These are phyloP conservation scores for Panellus pusillus DNA, from an alignment of 768 basidiomycete species.

Conservation along the genomic window DNA sequence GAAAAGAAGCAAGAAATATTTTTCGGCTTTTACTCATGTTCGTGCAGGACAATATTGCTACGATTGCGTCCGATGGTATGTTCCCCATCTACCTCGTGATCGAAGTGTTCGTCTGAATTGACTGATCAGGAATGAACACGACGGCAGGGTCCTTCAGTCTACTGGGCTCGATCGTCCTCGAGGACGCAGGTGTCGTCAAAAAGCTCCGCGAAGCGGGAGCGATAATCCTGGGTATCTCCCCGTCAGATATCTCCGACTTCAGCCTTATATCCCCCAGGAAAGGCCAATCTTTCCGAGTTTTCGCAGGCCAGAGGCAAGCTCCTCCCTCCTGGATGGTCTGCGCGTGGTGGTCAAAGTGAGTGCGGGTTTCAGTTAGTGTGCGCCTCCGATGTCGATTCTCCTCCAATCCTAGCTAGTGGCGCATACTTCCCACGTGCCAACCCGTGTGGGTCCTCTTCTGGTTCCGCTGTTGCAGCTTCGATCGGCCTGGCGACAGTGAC, in stretches of 20 bases:
- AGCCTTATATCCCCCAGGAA: slow-evolving; percentile 33
- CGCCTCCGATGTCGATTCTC: not conserved
- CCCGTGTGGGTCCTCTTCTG: slow-evolving; percentile 60
- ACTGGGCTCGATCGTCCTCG: slow-evolving; percentile 43
- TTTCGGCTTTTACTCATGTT: not conserved
- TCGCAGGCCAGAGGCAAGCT: slow-evolving; percentile 45
- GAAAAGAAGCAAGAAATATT: not conserved
- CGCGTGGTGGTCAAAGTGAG: slow-evolving; percentile 48
- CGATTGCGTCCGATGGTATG: slow-evolving; percentile 44
- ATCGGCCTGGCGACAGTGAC: slow-evolving; percentile 51
- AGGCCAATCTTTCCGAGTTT: slow-evolving; percentile 57
- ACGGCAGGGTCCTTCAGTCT: slow-evolving; percentile 47
- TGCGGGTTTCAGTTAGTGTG: not conserved
- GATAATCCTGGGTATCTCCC: slow-evolving; percentile 41
- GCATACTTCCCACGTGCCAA: slow-evolving; percentile 52
- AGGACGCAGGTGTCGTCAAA: slow-evolving; percentile 47
- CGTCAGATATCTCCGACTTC: not conserved
- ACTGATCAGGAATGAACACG: slow-evolving; percentile 42
- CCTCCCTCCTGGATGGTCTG: slow-evolving; percentile 54
- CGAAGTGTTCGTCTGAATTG: not conserved
- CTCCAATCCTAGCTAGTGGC: slow-evolving; percentile 31
- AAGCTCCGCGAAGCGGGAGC: slow-evolving; percentile 42
- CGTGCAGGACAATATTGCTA: slow-evolving; percentile 53
- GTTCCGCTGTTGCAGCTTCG: slow-evolving; percentile 52
- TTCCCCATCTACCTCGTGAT: not conserved